Conservation (phyloP, 2,329 filamentous ascomycete species). For the Trichoderma harzianum region DNA sequence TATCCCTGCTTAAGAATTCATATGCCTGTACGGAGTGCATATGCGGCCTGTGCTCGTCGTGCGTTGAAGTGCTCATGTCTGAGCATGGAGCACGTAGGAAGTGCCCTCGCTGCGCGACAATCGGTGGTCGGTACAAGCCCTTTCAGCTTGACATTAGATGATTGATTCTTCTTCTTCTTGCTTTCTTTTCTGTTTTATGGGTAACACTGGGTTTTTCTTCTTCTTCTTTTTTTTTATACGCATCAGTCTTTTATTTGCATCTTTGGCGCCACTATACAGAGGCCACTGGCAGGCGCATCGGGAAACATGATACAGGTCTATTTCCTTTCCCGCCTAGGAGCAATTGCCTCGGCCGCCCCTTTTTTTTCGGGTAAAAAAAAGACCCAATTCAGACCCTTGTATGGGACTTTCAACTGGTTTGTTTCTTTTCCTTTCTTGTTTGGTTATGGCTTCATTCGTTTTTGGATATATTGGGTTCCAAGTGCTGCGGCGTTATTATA, state of each 20-base stretch:
- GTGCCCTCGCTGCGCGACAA: constrained; percentile 75
- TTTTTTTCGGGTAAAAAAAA: not conserved
- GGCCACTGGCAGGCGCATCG: constrained; percentile 9
- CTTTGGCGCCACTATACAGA: constrained; percentile 1
- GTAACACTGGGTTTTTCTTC: not conserved
- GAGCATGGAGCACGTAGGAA: constrained; percentile 73
- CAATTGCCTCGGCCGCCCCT: not conserved
- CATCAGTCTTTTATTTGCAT: not conserved
- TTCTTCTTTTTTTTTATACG: not conserved
- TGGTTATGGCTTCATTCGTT: not conserved
- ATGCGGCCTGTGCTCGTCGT: constrained; percentile 84
- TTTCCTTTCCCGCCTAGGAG: not conserved
- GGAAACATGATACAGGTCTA: constrained; percentile 15
- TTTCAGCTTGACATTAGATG: constrained; percentile 71
- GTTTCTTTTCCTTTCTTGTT: not conserved
- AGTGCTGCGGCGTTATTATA: not conserved
- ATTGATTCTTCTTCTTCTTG: not conserved
- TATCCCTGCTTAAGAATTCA: constrained; percentile 75
- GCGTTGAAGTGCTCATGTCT: constrained; percentile 75
- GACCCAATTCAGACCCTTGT: not conserved
- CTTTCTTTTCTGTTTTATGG: not conserved
- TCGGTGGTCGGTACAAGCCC: constrained; percentile 77
- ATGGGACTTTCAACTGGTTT: not conserved
- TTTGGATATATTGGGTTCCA: not conserved
- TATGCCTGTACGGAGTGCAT: constrained; percentile 97